Base-by-base conservation (phyloP, 345 rosid species). In the Euphorbia peplus region DNA sequence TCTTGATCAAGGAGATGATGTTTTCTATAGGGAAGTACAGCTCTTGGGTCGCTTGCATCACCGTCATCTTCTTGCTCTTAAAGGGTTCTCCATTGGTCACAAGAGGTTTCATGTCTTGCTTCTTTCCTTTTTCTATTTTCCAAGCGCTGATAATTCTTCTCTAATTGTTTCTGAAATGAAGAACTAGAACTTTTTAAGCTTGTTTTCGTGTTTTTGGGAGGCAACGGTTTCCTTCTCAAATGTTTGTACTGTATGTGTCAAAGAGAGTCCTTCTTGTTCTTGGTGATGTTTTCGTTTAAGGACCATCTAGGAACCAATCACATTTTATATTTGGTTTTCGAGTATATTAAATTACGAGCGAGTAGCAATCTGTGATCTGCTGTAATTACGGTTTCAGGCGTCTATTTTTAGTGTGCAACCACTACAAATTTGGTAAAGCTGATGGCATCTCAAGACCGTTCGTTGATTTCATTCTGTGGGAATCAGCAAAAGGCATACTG, bases 1-100 rank as follows among this genome's bases (percentile, higher is more conserved):
- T 70, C 74, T 83, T 14, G 71, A 83, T 58, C 76, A 81, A 65
- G 84, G 76, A 22, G 77, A 87, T 18, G 89, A 86, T 44, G 69
- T 51, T 63, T 95, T 95, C 53, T 75, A 80, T 54, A 81, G 74
- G 77, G 93, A 91, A 83, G 93, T 91, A 22, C 89, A 84, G 53
- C 84, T 84, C 66, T 63, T 91, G 80, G 92, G 86, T 51, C 85
- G 87, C 28, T 80, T 95, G 83, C 97, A 90, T 69, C 99, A 95
- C 70, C 97, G 97, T 63, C 95, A 95, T 74, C 82, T 95, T 77
- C 96, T 95, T 75, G 78, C 96, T 5, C 96, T 95, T 46, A 80
- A 60, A 10, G 99, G 99, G 3, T 95, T 89, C 77, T 88, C 86
- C 71, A 69, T 70, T 3, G 99, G 92, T 30, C 83, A 55, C 68